Conservation (phyloP, 495 filamentous ascomycete species). For the Chaetomium tenue region DNA sequence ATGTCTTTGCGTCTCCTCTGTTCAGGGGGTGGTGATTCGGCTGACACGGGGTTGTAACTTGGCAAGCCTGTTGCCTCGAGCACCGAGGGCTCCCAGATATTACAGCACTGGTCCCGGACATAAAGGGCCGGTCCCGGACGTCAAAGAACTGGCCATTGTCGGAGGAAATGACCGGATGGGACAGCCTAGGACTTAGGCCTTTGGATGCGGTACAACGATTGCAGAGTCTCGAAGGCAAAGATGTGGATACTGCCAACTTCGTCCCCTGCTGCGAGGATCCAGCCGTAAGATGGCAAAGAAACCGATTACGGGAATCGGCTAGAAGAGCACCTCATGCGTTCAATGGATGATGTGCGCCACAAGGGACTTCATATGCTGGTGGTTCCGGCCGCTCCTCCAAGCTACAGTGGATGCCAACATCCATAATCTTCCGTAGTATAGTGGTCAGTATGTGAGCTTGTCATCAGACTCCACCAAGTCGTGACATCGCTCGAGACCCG, state of each 20-base stretch:
- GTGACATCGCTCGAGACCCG: conserved; percentile 11
- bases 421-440: conserved; percentile 15
- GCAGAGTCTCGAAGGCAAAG: too few species aligned
- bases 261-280: too few species aligned
- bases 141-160: not conserved
- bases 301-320: too few species aligned
- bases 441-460: conserved; percentile 14
- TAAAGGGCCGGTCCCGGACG: not conserved
- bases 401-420: conserved; percentile 9
- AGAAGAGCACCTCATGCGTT: too few species aligned
- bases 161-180: not conserved
- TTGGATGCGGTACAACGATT: too few species aligned
- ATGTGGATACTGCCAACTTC: too few species aligned
- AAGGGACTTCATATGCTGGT: not conserved
- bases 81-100: not conserved
- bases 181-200: too few species aligned
- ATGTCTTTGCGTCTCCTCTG: not conserved
- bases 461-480: conserved; percentile 6
- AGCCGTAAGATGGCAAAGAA: too few species aligned
- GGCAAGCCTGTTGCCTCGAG: not conserved
- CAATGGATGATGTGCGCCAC: too few species aligned
- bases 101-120: not conserved
- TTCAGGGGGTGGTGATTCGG: not conserved
- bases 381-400: not conserved
- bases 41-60: too few species aligned